Base-by-base conservation (phyloP, 2,329 filamentous ascomycete genomes). In the Fusarium pseudocircinatum region DNA sequence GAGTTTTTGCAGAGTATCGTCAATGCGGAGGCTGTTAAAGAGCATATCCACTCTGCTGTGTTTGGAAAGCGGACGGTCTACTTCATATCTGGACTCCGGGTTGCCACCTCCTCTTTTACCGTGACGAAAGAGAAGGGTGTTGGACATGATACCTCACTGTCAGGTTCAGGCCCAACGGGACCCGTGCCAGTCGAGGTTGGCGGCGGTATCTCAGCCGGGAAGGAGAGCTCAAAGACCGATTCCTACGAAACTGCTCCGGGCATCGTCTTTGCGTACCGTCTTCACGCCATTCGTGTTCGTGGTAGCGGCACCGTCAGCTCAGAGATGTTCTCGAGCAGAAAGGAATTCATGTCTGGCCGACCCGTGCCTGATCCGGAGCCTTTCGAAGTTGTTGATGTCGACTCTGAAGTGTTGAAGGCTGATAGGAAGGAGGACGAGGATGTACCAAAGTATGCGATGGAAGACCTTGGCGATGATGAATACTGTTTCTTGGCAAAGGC, bases 101-200 rank as follows among this genome's bases (percentile, higher is more conserved):
- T 60, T 1, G 1, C 58, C n/a, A 34, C 0, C 0, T 22, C 36
- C 0, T 18, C 58, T 0, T 60, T 60, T 6, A 60, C 36, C 0
- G 46, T 60, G 0, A 42, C 46, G 3, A 54, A 34, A 20, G 58
- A 60, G 13, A 36, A 34, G 0, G 46, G 58, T 0, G 1, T 0
- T 9, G 58, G 37, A 1, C 2, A 42, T 20, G 34, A 28, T 20
- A 16, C 24, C 28, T 40, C 58, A n/a, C 22, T 54, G 0, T 54
- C 46, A 2, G 46, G 1, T 12, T 32, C 36, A 0, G 58, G 36
- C 1, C 58, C 46, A 11, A 4, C 58, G 1, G 58, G 46, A 0
- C 2, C 46, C 0, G 28, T 60, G 0, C 58, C 58, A 0, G 4
- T 60, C 0, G 58, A 53, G 0, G 4, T 42, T 0, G 58, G 58